phyloP scores from a whole-genome alignment of 176 grass and related monocot species.

The Phragmites australis region DNA sequence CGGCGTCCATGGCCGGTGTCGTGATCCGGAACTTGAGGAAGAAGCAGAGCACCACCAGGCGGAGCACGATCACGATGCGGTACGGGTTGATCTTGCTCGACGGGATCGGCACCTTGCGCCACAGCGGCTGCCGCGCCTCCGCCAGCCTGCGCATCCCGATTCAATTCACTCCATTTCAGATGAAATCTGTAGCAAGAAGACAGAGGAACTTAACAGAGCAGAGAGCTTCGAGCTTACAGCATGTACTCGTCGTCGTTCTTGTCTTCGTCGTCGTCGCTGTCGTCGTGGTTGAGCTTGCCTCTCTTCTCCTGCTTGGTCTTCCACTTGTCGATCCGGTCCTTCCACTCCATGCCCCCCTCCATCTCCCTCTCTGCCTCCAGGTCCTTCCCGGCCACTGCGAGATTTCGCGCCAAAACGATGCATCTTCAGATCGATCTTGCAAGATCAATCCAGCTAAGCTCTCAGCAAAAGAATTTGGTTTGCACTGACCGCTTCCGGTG shows the following conservation, averaged over 20 bases:
- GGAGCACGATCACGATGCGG: conserved; percentile 92
- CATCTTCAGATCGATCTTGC: conserved; percentile 5
- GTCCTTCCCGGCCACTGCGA: conserved; percentile 86
- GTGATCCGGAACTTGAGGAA: conserved; percentile 90
- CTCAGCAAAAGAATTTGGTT: not conserved
- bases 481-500: conserved; percentile 69
- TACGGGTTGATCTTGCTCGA: conserved; percentile 95
- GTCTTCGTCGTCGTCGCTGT: conserved; percentile 63
- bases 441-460: not conserved
- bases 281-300: conserved; percentile 65
- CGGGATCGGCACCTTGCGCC: conserved; percentile 88
- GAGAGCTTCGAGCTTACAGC: conserved; percentile 43
- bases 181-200: no score
- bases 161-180: no score
- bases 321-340: conserved; percentile 97
- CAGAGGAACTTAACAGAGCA: not conserved
- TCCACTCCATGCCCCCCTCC: conserved; percentile 97
- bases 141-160: conserved; percentile 46
- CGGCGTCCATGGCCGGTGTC: conserved; percentile 74
- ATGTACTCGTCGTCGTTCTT: conserved; percentile 77
- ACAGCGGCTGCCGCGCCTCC: conserved; percentile 88
- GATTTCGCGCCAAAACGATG: no score
- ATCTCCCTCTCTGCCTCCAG: conserved; percentile 83
- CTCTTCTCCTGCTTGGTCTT: conserved; percentile 85
- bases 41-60: conserved; percentile 82